These are phyloP conservation scores for Priceomyces castillae DNA, from an alignment of 805 yeast species.

Conservation along the genomic window DNA sequence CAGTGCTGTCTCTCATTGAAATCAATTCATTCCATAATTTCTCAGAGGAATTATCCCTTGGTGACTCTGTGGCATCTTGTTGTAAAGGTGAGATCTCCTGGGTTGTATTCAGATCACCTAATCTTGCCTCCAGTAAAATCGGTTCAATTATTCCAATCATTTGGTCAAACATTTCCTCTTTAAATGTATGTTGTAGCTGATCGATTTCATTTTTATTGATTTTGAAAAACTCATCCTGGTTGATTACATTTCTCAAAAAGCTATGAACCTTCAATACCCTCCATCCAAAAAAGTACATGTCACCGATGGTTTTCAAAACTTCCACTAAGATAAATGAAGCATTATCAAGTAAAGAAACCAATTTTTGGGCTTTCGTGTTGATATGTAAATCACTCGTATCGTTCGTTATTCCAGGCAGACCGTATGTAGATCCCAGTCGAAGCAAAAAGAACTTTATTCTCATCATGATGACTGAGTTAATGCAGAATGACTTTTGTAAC, in stretches of 20 bases:
- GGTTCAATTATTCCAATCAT: neutral
- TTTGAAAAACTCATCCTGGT: neutral
- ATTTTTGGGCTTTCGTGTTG: too few species aligned
- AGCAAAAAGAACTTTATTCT: constrained; percentile 4
- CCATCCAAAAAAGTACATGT: neutral
- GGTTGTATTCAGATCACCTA: too few species aligned
- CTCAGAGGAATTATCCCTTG: too few species aligned
- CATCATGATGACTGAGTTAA: constrained; percentile 4
- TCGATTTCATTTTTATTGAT: neutral
- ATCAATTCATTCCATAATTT: too few species aligned
- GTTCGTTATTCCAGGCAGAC: too few species aligned
- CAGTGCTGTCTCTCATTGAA: too few species aligned
- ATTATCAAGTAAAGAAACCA: too few species aligned
- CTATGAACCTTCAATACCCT: neutral
- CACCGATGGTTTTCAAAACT: neutral
- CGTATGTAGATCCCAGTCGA: neutral
- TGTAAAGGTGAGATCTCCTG: too few species aligned
- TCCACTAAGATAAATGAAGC: neutral
- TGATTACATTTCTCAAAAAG: neutral
- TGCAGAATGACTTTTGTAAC: constrained; percentile 16
- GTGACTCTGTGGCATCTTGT: too few species aligned
- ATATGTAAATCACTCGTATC: too few species aligned
- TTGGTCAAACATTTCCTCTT: neutral
- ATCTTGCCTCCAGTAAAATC: too few species aligned
- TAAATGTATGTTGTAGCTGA: neutral